Conservation (phyloP, 2,329 filamentous ascomycete species). For the Aureobasidium sp. region DNA sequence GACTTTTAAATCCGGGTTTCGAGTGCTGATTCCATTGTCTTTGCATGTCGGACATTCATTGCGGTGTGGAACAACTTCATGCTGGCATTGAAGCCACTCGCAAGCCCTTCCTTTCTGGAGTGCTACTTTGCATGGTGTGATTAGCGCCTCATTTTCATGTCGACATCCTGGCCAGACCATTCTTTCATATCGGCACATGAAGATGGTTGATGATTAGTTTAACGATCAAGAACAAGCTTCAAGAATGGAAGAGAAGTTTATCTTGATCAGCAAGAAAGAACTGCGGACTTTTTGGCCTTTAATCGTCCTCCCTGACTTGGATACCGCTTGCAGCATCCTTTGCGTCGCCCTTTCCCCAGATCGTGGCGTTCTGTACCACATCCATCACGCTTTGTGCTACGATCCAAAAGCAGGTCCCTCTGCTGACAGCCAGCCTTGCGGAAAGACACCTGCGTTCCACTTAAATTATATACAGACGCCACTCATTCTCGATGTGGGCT, state of each 20-base stretch:
- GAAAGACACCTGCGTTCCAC: slow-evolving; percentile 5
- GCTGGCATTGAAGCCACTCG: slow-evolving; percentile 18
- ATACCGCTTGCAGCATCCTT: neutral
- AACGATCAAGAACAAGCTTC: neutral
- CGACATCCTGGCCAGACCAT: slow-evolving; percentile 18
- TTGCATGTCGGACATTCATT: slow-evolving; percentile 17
- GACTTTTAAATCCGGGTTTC: slow-evolving; percentile 9
- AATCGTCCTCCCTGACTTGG: neutral
- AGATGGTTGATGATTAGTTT: neutral
- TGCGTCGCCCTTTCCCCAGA: neutral
- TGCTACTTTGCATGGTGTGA: slow-evolving; percentile 5
- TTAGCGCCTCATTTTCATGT: slow-evolving; percentile 3
- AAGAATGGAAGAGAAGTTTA: neutral
- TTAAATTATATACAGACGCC: neutral
- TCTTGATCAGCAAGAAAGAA: neutral
- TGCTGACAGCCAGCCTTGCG: slow-evolving; percentile 12
- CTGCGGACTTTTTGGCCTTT: neutral
- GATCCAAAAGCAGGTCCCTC: slow-evolving; percentile 12
- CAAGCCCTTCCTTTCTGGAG: slow-evolving; percentile 8
- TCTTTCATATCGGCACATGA: slow-evolving; percentile 16
- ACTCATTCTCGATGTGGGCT: neutral
- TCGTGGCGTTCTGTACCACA: slow-evolving; percentile 14
- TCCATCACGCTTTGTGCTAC: slow-evolving; percentile 2
- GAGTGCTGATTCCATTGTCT: slow-evolving; percentile 12
- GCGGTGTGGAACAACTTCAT: slow-evolving; percentile 15